phyloP scores from a whole-genome alignment of 2,329 filamentous ascomycete species.

The Trichoderma koningiopsis region DNA sequence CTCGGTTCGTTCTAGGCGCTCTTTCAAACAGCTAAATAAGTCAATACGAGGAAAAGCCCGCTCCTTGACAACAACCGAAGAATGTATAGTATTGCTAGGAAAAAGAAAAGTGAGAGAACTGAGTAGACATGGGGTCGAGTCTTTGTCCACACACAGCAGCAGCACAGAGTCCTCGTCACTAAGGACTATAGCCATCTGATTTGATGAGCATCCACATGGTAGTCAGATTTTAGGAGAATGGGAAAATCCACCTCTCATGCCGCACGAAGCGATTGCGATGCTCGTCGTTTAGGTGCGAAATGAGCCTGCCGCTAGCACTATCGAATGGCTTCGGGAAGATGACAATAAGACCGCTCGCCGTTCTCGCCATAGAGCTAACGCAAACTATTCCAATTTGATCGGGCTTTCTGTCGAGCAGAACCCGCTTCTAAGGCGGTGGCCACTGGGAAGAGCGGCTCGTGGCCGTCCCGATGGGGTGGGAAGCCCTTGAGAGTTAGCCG shows the following conservation, averaged over 20 bases:
- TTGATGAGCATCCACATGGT: slow-evolving; percentile 10
- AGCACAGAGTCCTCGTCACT: not conserved
- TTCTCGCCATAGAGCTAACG: not conserved
- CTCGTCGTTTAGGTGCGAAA: slow-evolving; percentile 10
- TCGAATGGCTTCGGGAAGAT: not conserved
- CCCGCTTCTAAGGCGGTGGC: not conserved
- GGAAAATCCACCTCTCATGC: slow-evolving; percentile 1
- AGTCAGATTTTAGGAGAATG: slow-evolving; percentile 16
- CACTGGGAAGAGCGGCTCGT: not conserved
- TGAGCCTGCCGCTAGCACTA: not conserved
- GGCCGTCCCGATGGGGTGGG: slow-evolving; percentile 6
- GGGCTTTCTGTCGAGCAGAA: not conserved
- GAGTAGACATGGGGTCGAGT: not conserved
- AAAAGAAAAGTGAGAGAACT: not conserved
- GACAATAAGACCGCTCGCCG: not conserved
- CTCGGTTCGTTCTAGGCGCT: not conserved
- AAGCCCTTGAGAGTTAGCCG: not conserved
- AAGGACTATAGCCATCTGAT: not conserved
- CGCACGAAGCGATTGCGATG: not conserved
- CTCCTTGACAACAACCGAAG: not conserved
- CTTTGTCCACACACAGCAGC: not conserved
- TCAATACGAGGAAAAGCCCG: not conserved
- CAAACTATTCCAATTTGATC: slow-evolving; percentile 4
- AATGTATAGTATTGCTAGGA: not conserved
- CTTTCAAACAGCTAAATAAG: not conserved